A percentile compares a stretch with the other conserved stretches of the same genome.
These are phyloP conservation scores for Dendrobium catenatum DNA, from an alignment of 106 monocot genomes.

Conservation along the genomic window DNA sequence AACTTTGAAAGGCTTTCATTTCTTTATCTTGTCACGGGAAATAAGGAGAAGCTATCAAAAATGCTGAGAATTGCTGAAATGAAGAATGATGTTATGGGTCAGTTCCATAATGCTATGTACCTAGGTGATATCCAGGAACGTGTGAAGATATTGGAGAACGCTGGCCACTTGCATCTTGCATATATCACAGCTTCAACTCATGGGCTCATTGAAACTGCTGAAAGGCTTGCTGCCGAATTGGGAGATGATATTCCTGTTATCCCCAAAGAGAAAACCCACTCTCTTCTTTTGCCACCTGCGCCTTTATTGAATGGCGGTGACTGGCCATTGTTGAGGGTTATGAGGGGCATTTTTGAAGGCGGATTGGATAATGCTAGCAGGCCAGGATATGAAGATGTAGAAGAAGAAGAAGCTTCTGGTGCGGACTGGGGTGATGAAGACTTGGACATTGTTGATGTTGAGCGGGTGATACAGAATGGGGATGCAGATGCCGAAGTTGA, in stretches of 20 bases:
- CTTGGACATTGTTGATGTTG: slow-evolving; percentile 27
- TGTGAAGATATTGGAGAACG: slow-evolving; percentile 34
- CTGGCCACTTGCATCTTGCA: slow-evolving; percentile 48
- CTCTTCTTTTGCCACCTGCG: slow-evolving; percentile 48
- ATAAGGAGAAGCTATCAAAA: slow-evolving; percentile 36
- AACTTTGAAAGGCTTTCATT: slow-evolving; percentile 42
- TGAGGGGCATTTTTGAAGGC: slow-evolving; percentile 63
- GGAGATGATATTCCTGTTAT: slow-evolving; percentile 32
- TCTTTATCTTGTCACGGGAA: slow-evolving; percentile 35
- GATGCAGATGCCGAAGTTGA: slow-evolving; percentile 18
- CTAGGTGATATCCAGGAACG: slow-evolving; percentile 31
- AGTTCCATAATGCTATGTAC: slow-evolving; percentile 41
- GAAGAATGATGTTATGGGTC: slow-evolving; percentile 36
- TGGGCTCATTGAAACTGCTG: slow-evolving; percentile 47
- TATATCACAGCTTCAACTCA: slow-evolving; percentile 43
- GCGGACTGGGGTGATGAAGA: slow-evolving; percentile 40
- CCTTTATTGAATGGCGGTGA: slow-evolving; percentile 37
- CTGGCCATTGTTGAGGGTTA: slow-evolving; percentile 57
- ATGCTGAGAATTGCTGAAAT: slow-evolving; percentile 41
- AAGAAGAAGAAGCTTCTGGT: slow-evolving; percentile 27
- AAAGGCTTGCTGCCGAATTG: slow-evolving; percentile 47
- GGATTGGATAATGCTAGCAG: slow-evolving; percentile 18
- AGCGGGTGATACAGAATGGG: slow-evolving; percentile 18
- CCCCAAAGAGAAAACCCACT: slow-evolving; percentile 27
- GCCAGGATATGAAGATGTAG: slow-evolving; percentile 19